Evolutionary conservation across 108 stramenopile genomes (phyloP).

Genomic region (Heterococcus sp.): DNA sequence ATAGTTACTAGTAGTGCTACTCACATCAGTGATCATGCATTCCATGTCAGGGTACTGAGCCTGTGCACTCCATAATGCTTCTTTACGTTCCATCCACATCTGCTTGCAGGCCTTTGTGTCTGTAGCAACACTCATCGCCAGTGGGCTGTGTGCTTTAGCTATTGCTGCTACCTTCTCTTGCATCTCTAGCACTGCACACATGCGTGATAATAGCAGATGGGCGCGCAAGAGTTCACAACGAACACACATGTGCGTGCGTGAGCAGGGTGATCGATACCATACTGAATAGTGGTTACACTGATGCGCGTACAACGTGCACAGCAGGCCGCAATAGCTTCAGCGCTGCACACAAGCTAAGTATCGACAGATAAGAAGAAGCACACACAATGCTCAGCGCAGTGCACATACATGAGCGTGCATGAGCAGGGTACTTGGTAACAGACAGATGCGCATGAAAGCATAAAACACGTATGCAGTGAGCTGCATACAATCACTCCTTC

Average conservation of each 20-base stretch:
- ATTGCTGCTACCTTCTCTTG: background rate
- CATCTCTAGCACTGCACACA: background rate
- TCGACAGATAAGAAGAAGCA: background rate
- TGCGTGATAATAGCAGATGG: too few relatives aligned
- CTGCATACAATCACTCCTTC: too few relatives aligned
- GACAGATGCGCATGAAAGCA: too few relatives aligned
- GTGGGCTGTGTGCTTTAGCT: background rate
- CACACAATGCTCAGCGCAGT: too few relatives aligned
- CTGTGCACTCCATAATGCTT: constrained; percentile 47
- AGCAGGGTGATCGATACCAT: too few relatives aligned
- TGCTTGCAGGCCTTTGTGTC: background rate
- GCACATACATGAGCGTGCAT: too few relatives aligned
- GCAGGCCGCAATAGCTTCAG: background rate
- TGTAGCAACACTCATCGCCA: background rate
- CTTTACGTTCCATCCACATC: constrained; percentile 54
- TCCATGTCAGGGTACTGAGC: constrained; percentile 47
- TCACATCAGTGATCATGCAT: constrained; percentile 54
- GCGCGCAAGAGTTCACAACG: too few relatives aligned
- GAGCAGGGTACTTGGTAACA: too few relatives aligned
- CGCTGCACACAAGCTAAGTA: background rate
- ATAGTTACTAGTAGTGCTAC: background rate
- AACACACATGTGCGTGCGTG: background rate
- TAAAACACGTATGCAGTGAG: too few relatives aligned
- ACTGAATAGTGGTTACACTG: background rate
- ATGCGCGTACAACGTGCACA: background rate